These are phyloP conservation scores for Fusarium transvaalense DNA, from an alignment of 2,329 filamentous ascomycete species.

Conservation along the genomic window DNA sequence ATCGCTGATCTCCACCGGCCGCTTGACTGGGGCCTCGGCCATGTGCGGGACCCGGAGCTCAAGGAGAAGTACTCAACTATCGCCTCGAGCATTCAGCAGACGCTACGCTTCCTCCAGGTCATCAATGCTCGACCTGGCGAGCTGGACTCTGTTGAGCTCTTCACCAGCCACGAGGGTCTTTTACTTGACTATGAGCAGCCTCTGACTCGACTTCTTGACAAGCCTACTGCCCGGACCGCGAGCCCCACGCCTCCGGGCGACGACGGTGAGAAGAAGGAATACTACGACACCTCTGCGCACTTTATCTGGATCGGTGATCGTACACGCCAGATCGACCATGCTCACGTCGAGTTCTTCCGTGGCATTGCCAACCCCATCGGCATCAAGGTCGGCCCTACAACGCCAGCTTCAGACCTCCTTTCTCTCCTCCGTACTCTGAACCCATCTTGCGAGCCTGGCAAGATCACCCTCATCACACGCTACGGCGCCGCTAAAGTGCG, in stretches of 20 bases:
- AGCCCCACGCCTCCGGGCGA: constrained; percentile 60
- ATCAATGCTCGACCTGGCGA: constrained; percentile 88
- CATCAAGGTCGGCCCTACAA: constrained; percentile 93
- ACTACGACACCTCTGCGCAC: constrained; percentile 95
- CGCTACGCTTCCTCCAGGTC: constrained; percentile 92
- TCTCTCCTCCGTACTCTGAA: constrained; percentile 87
- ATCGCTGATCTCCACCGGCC: constrained; percentile 95
- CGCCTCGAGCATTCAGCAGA: constrained; percentile 88
- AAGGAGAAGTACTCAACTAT: constrained; percentile 89
- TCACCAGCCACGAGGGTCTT: constrained; percentile 94
- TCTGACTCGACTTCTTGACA: constrained; percentile 80
- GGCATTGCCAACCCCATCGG: constrained; percentile 96
- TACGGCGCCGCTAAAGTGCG: constrained; percentile 87
- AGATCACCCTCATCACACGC: constrained; percentile 95
- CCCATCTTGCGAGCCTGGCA: constrained; percentile 83
- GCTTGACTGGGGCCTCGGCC: constrained; percentile 93
- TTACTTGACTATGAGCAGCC: constrained; percentile 94
- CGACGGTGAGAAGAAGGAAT: constrained; percentile 64
- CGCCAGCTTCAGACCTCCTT: constrained; percentile 80
- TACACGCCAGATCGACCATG: constrained; percentile 91
- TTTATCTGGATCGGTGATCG: constrained; percentile 99
- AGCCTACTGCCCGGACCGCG: constrained; percentile 61
- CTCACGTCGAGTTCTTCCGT: constrained; percentile 97
- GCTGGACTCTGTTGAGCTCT: constrained; percentile 92
- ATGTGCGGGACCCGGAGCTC: constrained; percentile 85